A percentile compares a stretch with the other conserved stretches of the same genome.
These are phyloP conservation scores for Trichoderma sp. DNA, from an alignment of 2,329 filamentous ascomycete genomes.

Conservation along the genomic window DNA sequence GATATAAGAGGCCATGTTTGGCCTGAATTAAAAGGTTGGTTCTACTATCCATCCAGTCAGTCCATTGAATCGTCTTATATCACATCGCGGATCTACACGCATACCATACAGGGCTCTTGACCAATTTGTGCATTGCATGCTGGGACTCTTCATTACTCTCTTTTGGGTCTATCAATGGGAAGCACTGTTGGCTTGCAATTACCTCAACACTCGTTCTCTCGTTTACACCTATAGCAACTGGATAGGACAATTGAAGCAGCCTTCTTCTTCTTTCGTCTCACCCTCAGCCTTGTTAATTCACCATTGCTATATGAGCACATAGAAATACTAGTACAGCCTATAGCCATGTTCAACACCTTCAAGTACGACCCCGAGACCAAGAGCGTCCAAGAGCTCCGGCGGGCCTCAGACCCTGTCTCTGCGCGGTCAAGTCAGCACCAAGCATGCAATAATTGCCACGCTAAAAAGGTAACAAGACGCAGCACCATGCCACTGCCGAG, in stretches of 20 bases:
- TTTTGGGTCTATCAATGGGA: not conserved
- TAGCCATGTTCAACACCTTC: slow-evolving; percentile 38
- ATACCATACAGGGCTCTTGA: not conserved
- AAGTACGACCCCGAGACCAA: slow-evolving; percentile 39
- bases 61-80: not conserved
- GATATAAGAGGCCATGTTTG: slow-evolving; percentile 16
- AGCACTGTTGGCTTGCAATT: not conserved
- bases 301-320: not conserved
- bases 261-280: not conserved
- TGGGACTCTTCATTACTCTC: not conserved
- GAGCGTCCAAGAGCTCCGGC: slow-evolving; percentile 37
- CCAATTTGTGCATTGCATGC: not conserved
- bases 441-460: slow-evolving; percentile 39
- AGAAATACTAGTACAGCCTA: not conserved
- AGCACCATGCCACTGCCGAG: not conserved
- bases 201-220: not conserved
- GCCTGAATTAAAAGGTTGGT: slow-evolving; percentile 13
- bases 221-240: slow-evolving; percentile 3
- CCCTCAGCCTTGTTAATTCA: not conserved
- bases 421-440: slow-evolving; percentile 39
- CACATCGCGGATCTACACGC: not conserved
- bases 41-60: not conserved
- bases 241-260: not conserved
- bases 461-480: slow-evolving; percentile 35
- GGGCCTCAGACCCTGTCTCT: slow-evolving; percentile 37